Evolutionary conservation across 169 alveolate genomes (phyloP), one percentile per base, ranked within the genome.

Genomic region (Cryptosporidium ryanae): DNA sequence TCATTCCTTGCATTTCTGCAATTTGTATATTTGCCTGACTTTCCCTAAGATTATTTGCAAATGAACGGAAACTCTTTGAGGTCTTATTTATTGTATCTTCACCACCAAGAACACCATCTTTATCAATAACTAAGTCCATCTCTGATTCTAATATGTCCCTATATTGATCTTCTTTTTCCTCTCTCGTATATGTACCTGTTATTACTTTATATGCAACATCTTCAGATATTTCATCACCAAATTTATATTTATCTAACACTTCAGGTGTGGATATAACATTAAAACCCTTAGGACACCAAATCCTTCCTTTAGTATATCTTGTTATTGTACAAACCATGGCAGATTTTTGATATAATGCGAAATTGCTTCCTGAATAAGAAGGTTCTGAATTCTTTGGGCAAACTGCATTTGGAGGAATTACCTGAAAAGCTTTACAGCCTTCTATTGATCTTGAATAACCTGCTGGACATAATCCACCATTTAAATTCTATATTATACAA

Each of bases 221-320:
- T 23, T 76, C 71, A 3, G 87, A 48, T 17, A 76, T 76, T 46
- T 59, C 71, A 2, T 76, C 87, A 34, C 87, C 87, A 59, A 76
- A 76, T 25, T 76, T 71, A n/a, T 76, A 76, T 50, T 76, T 76
- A n/a, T 76, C 87, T 38, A 76, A 23, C n/a, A 61, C 44, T 43
- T 76, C 70, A 8, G 87, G 87, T 55, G 87, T 70, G 3, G 31
- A 76, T 44, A 76, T 76, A 15, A 76, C 68, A 25, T 76, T 76
- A 46, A 76, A 76, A 6, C 87, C 87, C 21, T 76, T 76, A 4
- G 87, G 87, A 55, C 87, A 76, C 87, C 87, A 76, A 61, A 76
- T 76, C 15, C 71, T 32, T 29, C 87, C 87, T 34, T 43, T 76
- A 6, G 87, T 23, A 23, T 59, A 76, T 12, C 57, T 76, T 1